Base-by-base conservation (phyloP, 2,329 filamentous ascomycete species). In the Xylaria sp. region DNA sequence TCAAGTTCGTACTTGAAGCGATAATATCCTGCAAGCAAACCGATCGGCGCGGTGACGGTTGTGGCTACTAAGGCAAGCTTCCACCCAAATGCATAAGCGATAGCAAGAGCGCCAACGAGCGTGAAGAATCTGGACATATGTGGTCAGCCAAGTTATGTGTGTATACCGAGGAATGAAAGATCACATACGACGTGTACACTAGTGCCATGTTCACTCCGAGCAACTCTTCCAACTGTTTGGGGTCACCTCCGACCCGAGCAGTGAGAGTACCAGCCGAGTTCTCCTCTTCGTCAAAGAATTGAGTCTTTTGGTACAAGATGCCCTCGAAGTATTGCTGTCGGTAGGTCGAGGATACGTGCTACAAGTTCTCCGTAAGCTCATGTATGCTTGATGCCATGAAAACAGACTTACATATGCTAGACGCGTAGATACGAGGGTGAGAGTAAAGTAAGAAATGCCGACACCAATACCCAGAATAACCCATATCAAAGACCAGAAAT, bases 61-160 rank as follows among this genome's bases (percentile, higher is more conserved):
- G 87, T 78, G 0, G 85, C 83, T 0, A 94, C 87, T 0, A 92
- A 77, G 0, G 88, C 86, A 8, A 94, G 80, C 73, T 92, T 94
- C 91, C 91, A 94, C 1, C 89, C 89, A 72, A 89, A 92, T 3
- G 83, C 79, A 69, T 92, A 92, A 1, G 89, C 83, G 54, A 94
- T 89, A 45, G 83, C 78, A 14, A 92, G 76, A 7, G 85, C 86
- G 0, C 89, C 90, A 8, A 86, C 69, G 2, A 94, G 76, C 51
- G 85, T 89, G 72, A 92, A 89, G 21, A 89, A 71, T 21, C 71
- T 73, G 28, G 15, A 23, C 23, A 43, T 17, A 40, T 45, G 17
- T 56, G 28, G 66, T 64, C 31, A 63, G 31, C 33, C 14, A 54
- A 8, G 28, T 12, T 11, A 11, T 14, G 38, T 14, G 8, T 1